A percentile compares a stretch with the other conserved stretches of the same genome.
Evolutionary conservation across 345 rosid genomes (phyloP).

Genomic region (Salix arbutifolia): DNA sequence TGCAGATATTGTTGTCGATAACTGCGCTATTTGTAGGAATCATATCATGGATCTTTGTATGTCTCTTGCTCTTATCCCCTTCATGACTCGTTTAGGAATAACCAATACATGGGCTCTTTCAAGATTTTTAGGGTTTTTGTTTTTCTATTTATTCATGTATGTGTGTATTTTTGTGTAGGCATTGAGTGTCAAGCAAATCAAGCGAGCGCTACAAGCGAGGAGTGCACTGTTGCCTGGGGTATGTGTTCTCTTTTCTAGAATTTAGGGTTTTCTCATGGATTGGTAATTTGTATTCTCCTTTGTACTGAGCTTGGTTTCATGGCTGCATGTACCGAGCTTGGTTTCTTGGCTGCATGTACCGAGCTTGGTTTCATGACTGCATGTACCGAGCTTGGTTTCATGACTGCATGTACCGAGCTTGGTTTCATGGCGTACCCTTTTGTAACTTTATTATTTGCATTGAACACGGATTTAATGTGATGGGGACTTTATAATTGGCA

Average conservation of each 20-base stretch:
- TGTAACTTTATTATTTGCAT: neutral
- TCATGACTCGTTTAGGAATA: too few relatives aligned
- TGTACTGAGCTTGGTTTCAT: neutral
- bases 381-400: too few relatives aligned
- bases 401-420: too few relatives aligned
- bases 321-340: neutral
- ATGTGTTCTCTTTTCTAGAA: conserved; percentile 1
- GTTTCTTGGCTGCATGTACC: too few relatives aligned
- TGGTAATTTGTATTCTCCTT: neutral
- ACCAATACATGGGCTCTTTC: neutral
- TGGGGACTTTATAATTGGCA: neutral
- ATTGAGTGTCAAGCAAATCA: conserved; percentile 96
- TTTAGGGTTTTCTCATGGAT: neutral
- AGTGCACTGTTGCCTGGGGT: conserved; percentile 99
- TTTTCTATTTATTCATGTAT: neutral
- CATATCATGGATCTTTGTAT: conserved; percentile 96
- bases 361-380: too few relatives aligned
- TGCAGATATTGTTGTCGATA: conserved; percentile 90
- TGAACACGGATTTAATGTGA: neutral
- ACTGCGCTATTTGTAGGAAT: conserved; percentile 95
- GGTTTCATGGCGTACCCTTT: neutral
- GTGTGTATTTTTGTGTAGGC: conserved; percentile 34
- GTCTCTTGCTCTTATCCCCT: conserved; percentile 7
- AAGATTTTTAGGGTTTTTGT: neutral
- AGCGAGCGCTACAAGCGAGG: conserved; percentile 90